These are phyloP conservation scores for Fraxinus angustifolia DNA, from an alignment of 305 asterid species.

Conservation along the genomic window DNA sequence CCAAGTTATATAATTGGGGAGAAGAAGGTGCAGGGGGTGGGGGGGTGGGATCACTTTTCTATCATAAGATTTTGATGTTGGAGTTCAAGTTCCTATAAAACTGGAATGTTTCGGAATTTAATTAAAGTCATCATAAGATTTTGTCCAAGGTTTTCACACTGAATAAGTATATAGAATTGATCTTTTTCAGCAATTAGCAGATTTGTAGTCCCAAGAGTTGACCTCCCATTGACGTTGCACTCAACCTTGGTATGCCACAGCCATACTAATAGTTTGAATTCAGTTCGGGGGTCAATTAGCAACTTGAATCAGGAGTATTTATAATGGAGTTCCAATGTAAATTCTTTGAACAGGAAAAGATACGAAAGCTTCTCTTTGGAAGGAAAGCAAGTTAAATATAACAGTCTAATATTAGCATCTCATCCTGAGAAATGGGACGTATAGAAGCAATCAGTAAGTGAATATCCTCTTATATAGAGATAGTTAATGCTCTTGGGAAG, in stretches of 20 bases:
- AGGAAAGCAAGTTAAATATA: neutral
- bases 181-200: neutral
- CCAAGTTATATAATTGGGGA: neutral
- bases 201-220: neutral
- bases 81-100: neutral
- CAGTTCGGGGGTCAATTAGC: neutral
- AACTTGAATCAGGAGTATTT: neutral
- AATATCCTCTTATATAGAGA: neutral
- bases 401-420: neutral
- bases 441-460: neutral
- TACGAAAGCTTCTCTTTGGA: neutral
- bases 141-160: neutral
- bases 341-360: neutral
- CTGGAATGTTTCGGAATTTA: neutral
- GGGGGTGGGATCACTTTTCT: neutral
- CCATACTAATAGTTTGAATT: neutral
- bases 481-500: neutral
- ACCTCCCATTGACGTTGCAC: neutral
- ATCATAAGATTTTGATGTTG: neutral
- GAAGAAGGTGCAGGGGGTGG: neutral
- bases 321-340: neutral
- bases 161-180: neutral
- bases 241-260: neutral
- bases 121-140: neutral
- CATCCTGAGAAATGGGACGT: neutral